Conservation (phyloP, 257 asterid species). For the Leonotis leonurus region DNA sequence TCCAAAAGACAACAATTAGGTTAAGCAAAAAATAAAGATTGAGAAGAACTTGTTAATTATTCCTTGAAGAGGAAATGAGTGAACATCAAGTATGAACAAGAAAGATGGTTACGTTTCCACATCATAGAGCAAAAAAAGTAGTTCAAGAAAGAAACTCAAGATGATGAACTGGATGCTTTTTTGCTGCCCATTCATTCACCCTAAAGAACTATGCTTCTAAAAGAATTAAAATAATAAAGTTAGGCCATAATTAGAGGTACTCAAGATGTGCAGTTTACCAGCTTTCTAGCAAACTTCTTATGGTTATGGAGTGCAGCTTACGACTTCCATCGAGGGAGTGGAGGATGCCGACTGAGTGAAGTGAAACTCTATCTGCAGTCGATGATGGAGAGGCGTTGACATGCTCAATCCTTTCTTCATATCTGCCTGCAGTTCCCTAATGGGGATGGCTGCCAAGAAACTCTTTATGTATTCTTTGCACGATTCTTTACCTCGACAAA, state of each 20-base stretch:
- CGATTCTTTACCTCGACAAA: slow-evolving; percentile 68
- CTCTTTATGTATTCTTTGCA: slow-evolving; percentile 87
- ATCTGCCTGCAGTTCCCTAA: slow-evolving; percentile 79
- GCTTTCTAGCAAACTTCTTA: slow-evolving; percentile 3
- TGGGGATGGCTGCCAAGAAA: slow-evolving; percentile 92
- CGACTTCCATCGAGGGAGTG: slow-evolving; percentile 7
- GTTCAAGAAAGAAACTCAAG: too few relatives aligned
- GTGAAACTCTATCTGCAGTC: slow-evolving; percentile 89
- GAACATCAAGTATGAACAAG: too few relatives aligned
- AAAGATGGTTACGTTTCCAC: too few relatives aligned
- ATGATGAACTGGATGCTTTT: slow-evolving; percentile 26
- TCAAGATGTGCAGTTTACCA: slow-evolving; percentile 23
- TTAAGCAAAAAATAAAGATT: background rate
- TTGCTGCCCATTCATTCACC: slow-evolving; percentile 23
- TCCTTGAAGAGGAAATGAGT: too few relatives aligned
- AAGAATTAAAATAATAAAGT: slow-evolving; percentile 10
- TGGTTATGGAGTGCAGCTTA: background rate
- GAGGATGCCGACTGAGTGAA: slow-evolving; percentile 39
- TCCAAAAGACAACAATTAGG: slow-evolving; percentile 12
- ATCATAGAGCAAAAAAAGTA: too few relatives aligned
- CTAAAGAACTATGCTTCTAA: slow-evolving; percentile 15
- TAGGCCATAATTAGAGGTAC: slow-evolving; percentile 28
- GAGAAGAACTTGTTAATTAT: slow-evolving; percentile 5
- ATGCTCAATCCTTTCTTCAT: slow-evolving; percentile 65
- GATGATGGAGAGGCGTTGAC: slow-evolving; percentile 74